Base-by-base conservation (phyloP, 139 green algal species). In the Gonium pectorale region DNA sequence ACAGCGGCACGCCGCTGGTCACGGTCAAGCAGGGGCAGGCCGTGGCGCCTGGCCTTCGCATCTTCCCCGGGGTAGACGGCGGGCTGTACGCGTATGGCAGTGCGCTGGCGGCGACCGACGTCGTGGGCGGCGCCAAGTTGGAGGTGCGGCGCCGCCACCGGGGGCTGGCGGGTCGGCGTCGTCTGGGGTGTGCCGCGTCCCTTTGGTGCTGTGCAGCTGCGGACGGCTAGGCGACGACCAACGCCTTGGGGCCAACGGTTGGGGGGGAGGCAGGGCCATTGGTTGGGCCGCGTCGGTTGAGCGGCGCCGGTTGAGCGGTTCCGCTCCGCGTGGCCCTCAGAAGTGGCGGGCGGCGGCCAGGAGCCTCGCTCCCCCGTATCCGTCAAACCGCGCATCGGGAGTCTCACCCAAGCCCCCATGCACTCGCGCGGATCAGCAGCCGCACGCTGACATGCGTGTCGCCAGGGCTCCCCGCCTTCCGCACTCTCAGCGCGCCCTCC, bases 51-150 rank as follows among this genome's bases (percentile, higher is more conserved):
- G 72, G 67, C 37, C 60, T 92, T 63, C 89, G 84, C 82, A 89
- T 99, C n/a, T 96, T 99, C 40, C 95, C 97, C 0, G 96, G 96
- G 13, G 90, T 92, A 4, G 96, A 99, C 71, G 97, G 97, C 43
- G 89, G 88, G 26, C 86, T 99, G 72, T 99, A 99, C 81, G 83
- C 89, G 6, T 97, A 97, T 56, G 67, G 54, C 22, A 62, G 33
- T 4, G 52, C 38, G 7, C 54, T 69, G 5, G n/a, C 26, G 78
- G 80, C 38, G 17, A 80, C 22, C 37, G 24, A 17, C 29, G 46
- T 46, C 71, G 22, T 8, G 49, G n/a, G 49, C 59, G 72, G 33
- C 31, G n/a, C 67, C 38, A 88, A 75, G 17, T 79, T 94, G 2
- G 83, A 94, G 90, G 91, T 94, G 59, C 29, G 86, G 15, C 9